Base-by-base conservation (phyloP, 129 eudicot species). In the Pseudognaphalium luteoalbum region DNA sequence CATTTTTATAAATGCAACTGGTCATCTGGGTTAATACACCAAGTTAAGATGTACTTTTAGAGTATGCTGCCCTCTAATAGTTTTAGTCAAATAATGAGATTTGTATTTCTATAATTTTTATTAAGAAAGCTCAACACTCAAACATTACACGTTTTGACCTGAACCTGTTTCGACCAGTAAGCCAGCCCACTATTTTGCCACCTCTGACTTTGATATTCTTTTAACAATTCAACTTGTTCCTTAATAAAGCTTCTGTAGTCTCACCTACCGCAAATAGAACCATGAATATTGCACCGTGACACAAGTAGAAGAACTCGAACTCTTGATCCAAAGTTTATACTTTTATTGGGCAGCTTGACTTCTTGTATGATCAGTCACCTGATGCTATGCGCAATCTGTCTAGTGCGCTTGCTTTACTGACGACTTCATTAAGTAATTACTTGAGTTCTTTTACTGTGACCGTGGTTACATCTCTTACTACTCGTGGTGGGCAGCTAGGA, bases 351-450 rank as follows among this genome's bases (percentile, higher is more conserved):
- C 92, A 93, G 80, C 81, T 88, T 9, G 98, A 93, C 84, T 93
- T 93, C 75, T 93, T 93, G 74, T 90, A 90, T 19, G 89, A 90
- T 39, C 96, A 93, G 73, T 90, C 97, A 12, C 98, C 98, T 4
- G 98, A 93, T 44, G 97, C 97, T 30, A 88, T 90, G 98, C 84
- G 92, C 17, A 90, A 96, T 62, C 76, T 93, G 80, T 90, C 92
- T 57, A 85, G 89, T 34, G 98, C 97, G 0, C 79, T 93, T 52
- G 66, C 92, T 9, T 87, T 93, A 21, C 68, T 88, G 65, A 90
- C 97, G 0, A 84, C 83, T 0, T 73, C 96, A 1, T 71, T 90
- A 77, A 96, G 97, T 7, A 88, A 82, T 74, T 93, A 90, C 74
- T 72, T 93, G 93, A 88, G 91, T 83, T 87, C 97, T 4, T 85